Conservation (phyloP, 2,329 filamentous ascomycete species). For the Ramichloridium luteum region DNA sequence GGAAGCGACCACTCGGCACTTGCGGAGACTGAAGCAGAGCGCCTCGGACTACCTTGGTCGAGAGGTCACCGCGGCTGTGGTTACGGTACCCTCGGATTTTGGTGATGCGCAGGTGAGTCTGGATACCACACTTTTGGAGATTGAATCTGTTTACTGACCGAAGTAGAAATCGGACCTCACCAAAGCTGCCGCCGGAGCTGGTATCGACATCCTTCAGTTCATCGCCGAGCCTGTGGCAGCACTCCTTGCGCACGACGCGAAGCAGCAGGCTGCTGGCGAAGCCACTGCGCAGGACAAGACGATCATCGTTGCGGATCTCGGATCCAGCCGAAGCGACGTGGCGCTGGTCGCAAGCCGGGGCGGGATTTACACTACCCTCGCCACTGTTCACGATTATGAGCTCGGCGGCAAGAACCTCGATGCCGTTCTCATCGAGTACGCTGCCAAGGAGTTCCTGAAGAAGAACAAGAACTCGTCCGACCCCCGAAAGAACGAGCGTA, state of each 20-base stretch:
- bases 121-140: background rate
- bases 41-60: slow-evolving; percentile 89
- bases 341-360: slow-evolving; percentile 81
- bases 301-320: slow-evolving; percentile 81
- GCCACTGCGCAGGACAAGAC: slow-evolving; percentile 71
- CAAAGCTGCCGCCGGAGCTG: slow-evolving; percentile 66
- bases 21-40: slow-evolving; percentile 67
- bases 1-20: slow-evolving; percentile 73
- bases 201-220: slow-evolving; percentile 80
- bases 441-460: slow-evolving; percentile 98
- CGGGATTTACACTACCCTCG: slow-evolving; percentile 91
- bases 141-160: background rate
- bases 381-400: slow-evolving; percentile 91
- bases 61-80: slow-evolving; percentile 84
- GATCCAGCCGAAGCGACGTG: slow-evolving; percentile 84
- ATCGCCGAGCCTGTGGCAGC: slow-evolving; percentile 85
- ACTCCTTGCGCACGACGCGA: slow-evolving; percentile 78
- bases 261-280: slow-evolving; percentile 31
- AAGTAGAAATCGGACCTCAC: slow-evolving; percentile 57
- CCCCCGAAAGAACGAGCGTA: slow-evolving; percentile 66
- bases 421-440: slow-evolving; percentile 85
- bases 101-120: slow-evolving; percentile 55
- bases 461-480: slow-evolving; percentile 67
- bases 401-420: slow-evolving; percentile 77
- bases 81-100: slow-evolving; percentile 92